These are phyloP conservation scores for Zygosaccharomyces lentus DNA, from an alignment of 805 yeast genomes.

Conservation along the genomic window DNA sequence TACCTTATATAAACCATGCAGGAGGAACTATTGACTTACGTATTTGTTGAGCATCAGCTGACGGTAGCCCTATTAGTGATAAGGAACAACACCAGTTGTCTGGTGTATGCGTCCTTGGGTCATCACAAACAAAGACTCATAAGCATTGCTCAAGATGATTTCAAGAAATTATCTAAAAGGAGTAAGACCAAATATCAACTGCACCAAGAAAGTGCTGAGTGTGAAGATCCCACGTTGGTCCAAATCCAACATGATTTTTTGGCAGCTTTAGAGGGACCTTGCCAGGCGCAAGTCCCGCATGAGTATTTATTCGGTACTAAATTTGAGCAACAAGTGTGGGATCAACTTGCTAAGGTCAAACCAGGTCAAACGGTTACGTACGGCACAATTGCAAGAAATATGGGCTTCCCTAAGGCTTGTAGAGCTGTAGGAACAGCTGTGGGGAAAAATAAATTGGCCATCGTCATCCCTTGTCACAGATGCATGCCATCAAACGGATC, in stretches of 20 bases:
- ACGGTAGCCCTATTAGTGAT: slow-evolving; percentile 17
- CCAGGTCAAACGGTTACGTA: slow-evolving; percentile 36
- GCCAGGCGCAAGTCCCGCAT: slow-evolving; percentile 11
- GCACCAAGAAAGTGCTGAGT: neutral
- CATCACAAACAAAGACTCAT: slow-evolving; percentile 13
- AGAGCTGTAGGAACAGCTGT: slow-evolving; percentile 43
- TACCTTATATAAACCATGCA: neutral
- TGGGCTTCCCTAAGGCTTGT: slow-evolving; percentile 33
- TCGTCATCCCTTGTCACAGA: slow-evolving; percentile 44
- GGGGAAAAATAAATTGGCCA: slow-evolving; percentile 39
- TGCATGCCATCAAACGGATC: slow-evolving; percentile 34
- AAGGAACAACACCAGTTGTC: slow-evolving; percentile 9
- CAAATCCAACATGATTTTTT: neutral
- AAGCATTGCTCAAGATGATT: slow-evolving; percentile 11
- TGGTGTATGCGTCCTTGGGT: slow-evolving; percentile 23
- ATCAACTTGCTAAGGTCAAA: slow-evolving; percentile 28
- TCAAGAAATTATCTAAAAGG: slow-evolving; percentile 14
- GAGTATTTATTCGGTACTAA: slow-evolving; percentile 39
- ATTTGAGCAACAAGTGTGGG: slow-evolving; percentile 41
- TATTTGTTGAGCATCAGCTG: slow-evolving; percentile 13
- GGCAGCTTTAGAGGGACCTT: slow-evolving; percentile 5
- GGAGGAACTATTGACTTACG: slow-evolving; percentile 14
- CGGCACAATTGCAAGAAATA: slow-evolving; percentile 30
- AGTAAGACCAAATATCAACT: slow-evolving; percentile 15
- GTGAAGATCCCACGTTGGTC: neutral